Evolutionary conservation across 495 filamentous ascomycete species (phyloP).

Genomic region (Lepraria neglecta): DNA sequence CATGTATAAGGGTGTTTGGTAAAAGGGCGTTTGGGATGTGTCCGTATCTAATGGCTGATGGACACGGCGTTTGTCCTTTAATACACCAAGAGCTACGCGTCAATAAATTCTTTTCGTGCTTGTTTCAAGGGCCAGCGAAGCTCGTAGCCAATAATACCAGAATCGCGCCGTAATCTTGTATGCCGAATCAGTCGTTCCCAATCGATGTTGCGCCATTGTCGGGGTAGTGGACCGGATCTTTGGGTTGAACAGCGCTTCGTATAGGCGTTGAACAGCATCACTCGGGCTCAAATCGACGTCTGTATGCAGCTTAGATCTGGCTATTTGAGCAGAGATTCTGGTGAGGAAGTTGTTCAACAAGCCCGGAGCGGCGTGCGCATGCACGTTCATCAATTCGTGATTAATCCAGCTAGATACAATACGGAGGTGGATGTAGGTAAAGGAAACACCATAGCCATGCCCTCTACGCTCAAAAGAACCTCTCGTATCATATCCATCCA

Average conservation of each 20-base stretch:
- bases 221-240: too few species aligned
- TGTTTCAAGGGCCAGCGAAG: neutral
- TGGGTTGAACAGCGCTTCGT: too few species aligned
- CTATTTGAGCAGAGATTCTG: too few species aligned
- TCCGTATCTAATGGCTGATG: neutral
- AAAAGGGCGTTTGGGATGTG: neutral
- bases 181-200: too few species aligned
- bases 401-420: constrained; percentile 12
- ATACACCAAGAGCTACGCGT: too few species aligned
- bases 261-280: too few species aligned
- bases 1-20: neutral
- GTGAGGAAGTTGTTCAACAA: neutral
- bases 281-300: too few species aligned
- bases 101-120: too few species aligned
- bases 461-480: neutral
- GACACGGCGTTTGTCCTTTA: neutral
- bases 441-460: constrained; percentile 11
- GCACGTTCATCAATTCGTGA: constrained; percentile 15
- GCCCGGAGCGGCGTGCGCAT: neutral
- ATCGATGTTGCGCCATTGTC: too few species aligned
- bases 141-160: too few species aligned
- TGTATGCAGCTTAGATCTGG: too few species aligned
- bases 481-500: neutral
- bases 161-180: too few species aligned
- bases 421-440: neutral